phyloP scores from a whole-genome alignment of 2,329 filamentous ascomycete species.

The Tolypocladium pustulatum region DNA sequence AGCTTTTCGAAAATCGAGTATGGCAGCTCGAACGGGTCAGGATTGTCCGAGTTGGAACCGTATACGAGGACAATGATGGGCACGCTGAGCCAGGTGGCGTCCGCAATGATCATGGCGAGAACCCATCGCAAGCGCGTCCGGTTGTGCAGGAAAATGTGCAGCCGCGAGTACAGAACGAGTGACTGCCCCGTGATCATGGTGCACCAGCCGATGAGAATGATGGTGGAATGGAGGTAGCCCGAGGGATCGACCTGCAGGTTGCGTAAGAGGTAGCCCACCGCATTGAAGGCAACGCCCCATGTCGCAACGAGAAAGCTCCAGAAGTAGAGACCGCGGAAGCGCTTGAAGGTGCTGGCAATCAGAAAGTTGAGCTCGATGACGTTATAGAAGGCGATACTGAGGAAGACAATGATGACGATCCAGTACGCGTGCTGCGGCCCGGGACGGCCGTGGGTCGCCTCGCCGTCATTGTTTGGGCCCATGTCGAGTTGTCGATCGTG shows the following conservation, averaged over 20 bases:
- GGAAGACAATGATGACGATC: constrained; percentile 10
- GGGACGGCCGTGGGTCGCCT: neutral
- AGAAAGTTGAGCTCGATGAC: constrained; percentile 17
- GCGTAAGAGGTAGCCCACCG: constrained; percentile 35
- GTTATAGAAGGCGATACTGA: constrained; percentile 15
- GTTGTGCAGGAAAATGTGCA: constrained; percentile 48
- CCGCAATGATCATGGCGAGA: constrained; percentile 45
- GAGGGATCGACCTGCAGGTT: constrained; percentile 7
- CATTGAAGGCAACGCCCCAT: constrained; percentile 18
- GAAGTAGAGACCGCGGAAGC: constrained; percentile 18
- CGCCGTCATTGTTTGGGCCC: neutral
- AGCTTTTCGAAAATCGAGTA: constrained; percentile 41
- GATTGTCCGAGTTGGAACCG: constrained; percentile 28
- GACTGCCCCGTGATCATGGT: constrained; percentile 51
- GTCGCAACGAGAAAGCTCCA: constrained; percentile 19
- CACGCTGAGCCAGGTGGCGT: constrained; percentile 40
- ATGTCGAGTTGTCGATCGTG: neutral
- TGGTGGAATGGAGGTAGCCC: constrained; percentile 11
- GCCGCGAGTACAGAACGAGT: constrained; percentile 50
- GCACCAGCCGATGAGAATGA: constrained; percentile 21
- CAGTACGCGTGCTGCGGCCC: neutral
- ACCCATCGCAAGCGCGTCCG: constrained; percentile 35
- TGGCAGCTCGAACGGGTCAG: constrained; percentile 8
- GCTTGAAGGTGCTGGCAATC: constrained; percentile 16
- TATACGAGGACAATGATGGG: constrained; percentile 45